Evolutionary conservation across 169 alveolate species (phyloP).

Genomic region (Cryptosporidium sp.): DNA sequence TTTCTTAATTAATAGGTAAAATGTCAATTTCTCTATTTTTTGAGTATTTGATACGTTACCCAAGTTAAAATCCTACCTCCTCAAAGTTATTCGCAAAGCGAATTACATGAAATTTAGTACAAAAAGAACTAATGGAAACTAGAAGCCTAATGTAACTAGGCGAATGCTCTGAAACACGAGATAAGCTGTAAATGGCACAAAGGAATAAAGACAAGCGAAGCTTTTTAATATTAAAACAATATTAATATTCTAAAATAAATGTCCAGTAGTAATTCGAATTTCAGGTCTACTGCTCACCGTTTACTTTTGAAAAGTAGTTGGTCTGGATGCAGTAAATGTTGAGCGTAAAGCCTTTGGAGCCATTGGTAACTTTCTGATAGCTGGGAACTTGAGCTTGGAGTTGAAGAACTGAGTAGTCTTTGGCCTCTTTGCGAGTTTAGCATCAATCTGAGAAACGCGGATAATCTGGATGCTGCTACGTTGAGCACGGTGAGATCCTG

Average conservation of each 20-base stretch:
- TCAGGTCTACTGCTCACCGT: constrained; percentile 2
- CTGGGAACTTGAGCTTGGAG: constrained; percentile 92
- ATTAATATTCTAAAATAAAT: constrained; percentile 36
- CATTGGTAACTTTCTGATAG: constrained; percentile 85
- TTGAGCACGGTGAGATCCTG: constrained; percentile 98
- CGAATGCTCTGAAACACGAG: too few relatives aligned
- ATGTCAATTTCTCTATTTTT: too few relatives aligned
- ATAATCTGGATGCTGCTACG: constrained; percentile 94
- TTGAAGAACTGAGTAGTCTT: constrained; percentile 88
- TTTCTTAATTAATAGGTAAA: not conserved
- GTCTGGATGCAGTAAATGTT: constrained; percentile 89
- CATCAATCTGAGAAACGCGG: constrained; percentile 87
- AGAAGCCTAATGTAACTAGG: too few relatives aligned
- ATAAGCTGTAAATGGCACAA: not conserved
- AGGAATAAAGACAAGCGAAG: not conserved
- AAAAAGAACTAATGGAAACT: too few relatives aligned
- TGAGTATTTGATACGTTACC: too few relatives aligned
- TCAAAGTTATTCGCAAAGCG: not conserved
- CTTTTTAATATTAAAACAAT: not conserved
- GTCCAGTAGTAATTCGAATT: not conserved
- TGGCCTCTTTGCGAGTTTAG: constrained; percentile 88
- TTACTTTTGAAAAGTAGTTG: constrained; percentile 81
- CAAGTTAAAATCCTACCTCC: not conserved
- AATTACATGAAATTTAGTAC: too few relatives aligned
- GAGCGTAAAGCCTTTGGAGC: constrained; percentile 86